phyloP scores from a whole-genome alignment of 495 filamentous ascomycete genomes.

The Penicillium coffeae region DNA sequence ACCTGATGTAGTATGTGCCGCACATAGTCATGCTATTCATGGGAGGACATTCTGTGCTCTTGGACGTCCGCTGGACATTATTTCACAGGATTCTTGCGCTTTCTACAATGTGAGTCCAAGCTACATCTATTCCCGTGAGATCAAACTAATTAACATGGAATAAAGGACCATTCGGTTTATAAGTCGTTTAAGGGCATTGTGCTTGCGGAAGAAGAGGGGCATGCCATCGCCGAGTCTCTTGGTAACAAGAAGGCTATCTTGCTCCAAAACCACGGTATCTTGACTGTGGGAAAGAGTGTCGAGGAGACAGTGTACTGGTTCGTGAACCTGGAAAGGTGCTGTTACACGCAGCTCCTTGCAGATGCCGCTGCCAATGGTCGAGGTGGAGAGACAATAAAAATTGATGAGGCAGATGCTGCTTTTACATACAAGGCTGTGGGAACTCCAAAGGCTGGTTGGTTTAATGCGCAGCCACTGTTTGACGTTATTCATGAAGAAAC shows the following conservation, averaged over 20 bases:
- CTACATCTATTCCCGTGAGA: conserved; percentile 8
- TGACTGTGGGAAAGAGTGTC: conserved; percentile 54
- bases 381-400: conserved; percentile 61
- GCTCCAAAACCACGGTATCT: conserved; percentile 65
- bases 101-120: conserved; percentile 52
- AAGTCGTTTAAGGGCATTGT: conserved; percentile 69
- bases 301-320: conserved; percentile 72
- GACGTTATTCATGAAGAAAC: conserved; percentile 67
- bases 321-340: conserved; percentile 68
- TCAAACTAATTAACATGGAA: too few species aligned
- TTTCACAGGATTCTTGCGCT: conserved; percentile 66
- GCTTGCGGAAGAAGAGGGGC: conserved; percentile 64
- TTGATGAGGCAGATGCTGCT: conserved; percentile 62
- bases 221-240: conserved; percentile 60
- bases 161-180: conserved; percentile 60
- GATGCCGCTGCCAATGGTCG: conserved; percentile 68
- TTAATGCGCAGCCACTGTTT: conserved; percentile 69
- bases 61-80: conserved; percentile 65
- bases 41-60: conserved; percentile 66
- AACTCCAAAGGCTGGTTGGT: conserved; percentile 59
- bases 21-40: conserved; percentile 69
- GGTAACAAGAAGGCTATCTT: conserved; percentile 67
- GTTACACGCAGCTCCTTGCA: conserved; percentile 70
- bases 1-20: conserved; percentile 68
- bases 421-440: conserved; percentile 69